Base-by-base conservation (phyloP, 2,329 filamentous ascomycete species). In the Ophiostoma sp. region DNA sequence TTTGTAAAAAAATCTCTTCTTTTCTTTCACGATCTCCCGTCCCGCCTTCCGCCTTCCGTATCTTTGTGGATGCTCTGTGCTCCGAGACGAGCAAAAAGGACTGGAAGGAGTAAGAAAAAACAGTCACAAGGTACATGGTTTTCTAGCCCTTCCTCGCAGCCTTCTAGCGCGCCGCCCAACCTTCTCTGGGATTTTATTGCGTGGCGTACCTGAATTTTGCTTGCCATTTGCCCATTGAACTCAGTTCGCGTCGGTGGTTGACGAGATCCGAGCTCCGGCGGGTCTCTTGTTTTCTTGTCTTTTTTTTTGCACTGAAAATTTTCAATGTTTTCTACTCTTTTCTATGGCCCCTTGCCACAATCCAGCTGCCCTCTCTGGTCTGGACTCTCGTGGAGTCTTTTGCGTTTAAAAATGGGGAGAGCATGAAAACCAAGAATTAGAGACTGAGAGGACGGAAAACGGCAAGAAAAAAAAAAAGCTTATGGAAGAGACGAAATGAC, bases 121-220 rank as follows among this genome's bases (percentile, higher is more conserved):
- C 63, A 66, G 63, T 66, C 63, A 66, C 39, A 31, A 48, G 63
- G 63, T 25, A 33, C 45, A 68, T 42, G 50, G 19, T 42, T 70
- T 70, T 70, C 68, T 70, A 70, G 68, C 68, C 50, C 50, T 70
- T 70, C 66, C 45, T 55, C 42, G 68, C 68, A 59, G n/a, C 48
- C 68, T 70, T 70, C 68, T 70, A 70, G 68, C 50, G 68, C 50
- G 64, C 25, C 64, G 50, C 17, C 22, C 17, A 33, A 48, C 22
- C 39, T 28, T 69, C 1, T 19, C 33, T 36, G 33, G 33, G 7
- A 17, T 39, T 69, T 17, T 22, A 6, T 7, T 25, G 48, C 55
- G 66, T 69, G 48, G 45, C 64, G 64, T 69, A 36, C 48, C 45
- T 55, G 66, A 3, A 55, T 55, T 55, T 36, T 50, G 33, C 22